A percentile compares a stretch with the other conserved stretches of the same genome.
Evolutionary conservation across 192 early-diverging fungal species (phyloP).

Genomic region (Jimgerdemannia lactiflua): DNA sequence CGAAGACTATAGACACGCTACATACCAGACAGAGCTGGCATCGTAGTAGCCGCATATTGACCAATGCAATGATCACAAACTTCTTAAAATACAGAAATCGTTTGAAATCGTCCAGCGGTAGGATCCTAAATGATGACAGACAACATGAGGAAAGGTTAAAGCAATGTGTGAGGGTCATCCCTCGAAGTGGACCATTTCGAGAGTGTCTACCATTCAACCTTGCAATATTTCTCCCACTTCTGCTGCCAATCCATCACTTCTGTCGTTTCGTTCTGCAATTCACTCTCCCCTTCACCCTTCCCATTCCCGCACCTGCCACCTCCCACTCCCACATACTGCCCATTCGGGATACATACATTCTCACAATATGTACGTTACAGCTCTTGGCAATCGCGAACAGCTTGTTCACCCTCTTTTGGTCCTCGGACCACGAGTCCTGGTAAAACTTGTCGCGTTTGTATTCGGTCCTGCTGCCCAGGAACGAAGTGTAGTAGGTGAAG

Average conservation of each 20-base stretch:
- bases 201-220: no score
- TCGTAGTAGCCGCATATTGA: constrained; percentile 62
- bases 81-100: constrained; percentile 74
- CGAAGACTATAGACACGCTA: not conserved
- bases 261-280: constrained; percentile 5
- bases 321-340: not conserved
- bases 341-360: constrained; percentile 42
- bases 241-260: not conserved
- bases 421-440: constrained; percentile 59
- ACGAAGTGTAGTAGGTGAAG: constrained; percentile 92
- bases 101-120: constrained; percentile 81
- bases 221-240: no score
- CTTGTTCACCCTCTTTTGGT: constrained; percentile 68
- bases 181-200: not conserved
- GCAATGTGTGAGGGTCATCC: no score
- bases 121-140: constrained; percentile 28
- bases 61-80: constrained; percentile 77
- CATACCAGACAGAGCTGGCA: constrained; percentile 65
- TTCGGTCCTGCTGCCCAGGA: constrained; percentile 77
- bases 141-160: no score
- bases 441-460: constrained; percentile 73
- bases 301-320: not conserved
- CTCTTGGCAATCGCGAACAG: constrained; percentile 76
- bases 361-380: constrained; percentile 67
- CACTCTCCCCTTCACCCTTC: no score